phyloP scores from a whole-genome alignment of 2,329 filamentous ascomycete genomes.

The Botrytis sinoallii region DNA sequence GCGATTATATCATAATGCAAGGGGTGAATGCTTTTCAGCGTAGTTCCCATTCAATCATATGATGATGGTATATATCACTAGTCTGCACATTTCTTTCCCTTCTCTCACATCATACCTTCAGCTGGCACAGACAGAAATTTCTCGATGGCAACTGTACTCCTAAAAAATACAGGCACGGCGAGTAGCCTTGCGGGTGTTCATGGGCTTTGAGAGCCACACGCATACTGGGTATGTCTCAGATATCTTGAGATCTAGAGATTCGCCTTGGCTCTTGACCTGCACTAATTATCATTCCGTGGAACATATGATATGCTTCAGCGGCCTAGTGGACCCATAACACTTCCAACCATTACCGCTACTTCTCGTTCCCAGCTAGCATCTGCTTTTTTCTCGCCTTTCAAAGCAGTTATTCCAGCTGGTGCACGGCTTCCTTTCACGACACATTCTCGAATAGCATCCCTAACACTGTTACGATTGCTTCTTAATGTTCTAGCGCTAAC shows the following conservation, averaged over 20 bases:
- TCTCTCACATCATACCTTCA: not conserved
- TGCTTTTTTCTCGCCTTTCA: conserved; percentile 53
- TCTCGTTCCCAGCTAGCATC: conserved; percentile 77
- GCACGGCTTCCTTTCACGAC: conserved; percentile 74
- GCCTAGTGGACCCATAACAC: conserved; percentile 54
- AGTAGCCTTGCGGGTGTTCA: no score
- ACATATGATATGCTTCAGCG: conserved; percentile 26
- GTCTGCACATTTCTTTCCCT: not conserved
- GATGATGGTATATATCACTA: conserved; percentile 1
- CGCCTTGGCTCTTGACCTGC: not conserved
- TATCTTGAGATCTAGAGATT: not conserved
- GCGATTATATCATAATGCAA: not conserved
- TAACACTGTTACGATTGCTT: conserved; percentile 70
- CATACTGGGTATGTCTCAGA: not conserved
- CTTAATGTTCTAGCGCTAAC: conserved; percentile 78
- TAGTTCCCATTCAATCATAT: conserved; percentile 1
- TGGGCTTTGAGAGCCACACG: not conserved
- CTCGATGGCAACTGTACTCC: not conserved
- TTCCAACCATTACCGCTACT: conserved; percentile 90
- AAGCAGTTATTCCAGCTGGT: conserved; percentile 53
- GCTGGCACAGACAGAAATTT: not conserved
- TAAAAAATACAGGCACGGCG: not conserved
- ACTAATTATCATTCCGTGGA: not conserved
- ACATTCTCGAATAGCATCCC: conserved; percentile 76
- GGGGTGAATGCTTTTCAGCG: not conserved